Percentiles rank a stretch among this genome's conserved stretches.
Evolutionary conservation across 2,329 filamentous ascomycete species (phyloP).

Genomic region (Annulohypoxylon truncatum): DNA sequence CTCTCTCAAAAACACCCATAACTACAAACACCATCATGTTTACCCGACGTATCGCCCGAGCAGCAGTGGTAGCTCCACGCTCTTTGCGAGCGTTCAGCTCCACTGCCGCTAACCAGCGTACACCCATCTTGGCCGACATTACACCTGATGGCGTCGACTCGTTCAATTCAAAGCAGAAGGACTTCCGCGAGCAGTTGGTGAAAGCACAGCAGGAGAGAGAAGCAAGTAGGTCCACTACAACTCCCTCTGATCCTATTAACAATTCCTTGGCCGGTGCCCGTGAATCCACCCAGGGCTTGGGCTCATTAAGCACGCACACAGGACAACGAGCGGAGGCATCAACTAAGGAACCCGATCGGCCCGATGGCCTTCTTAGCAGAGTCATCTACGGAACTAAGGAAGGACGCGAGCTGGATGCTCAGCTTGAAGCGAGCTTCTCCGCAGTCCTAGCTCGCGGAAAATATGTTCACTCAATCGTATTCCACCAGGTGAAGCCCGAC

Average conservation of each 20-base stretch:
- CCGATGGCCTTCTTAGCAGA: slow-evolving; percentile 79
- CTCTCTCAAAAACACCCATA: slow-evolving; percentile 4
- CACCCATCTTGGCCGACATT: slow-evolving; percentile 89
- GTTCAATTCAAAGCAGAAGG: slow-evolving; percentile 86
- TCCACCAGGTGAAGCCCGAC: slow-evolving; percentile 95
- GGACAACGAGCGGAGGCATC: slow-evolving; percentile 68
- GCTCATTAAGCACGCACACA: slow-evolving; percentile 71
- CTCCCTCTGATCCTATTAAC: slow-evolving; percentile 36
- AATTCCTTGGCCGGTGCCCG: slow-evolving; percentile 22
- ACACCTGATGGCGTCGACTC: slow-evolving; percentile 74
- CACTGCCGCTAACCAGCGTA: slow-evolving; percentile 60
- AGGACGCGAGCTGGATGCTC: slow-evolving; percentile 90
- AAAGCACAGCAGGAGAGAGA: slow-evolving; percentile 83
- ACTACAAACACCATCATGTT: slow-evolving; percentile 59
- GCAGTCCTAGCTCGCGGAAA: slow-evolving; percentile 95
- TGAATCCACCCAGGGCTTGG: slow-evolving; percentile 61
- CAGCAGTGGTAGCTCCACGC: slow-evolving; percentile 58
- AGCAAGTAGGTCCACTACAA: slow-evolving; percentile 75
- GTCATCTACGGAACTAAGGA: slow-evolving; percentile 98
- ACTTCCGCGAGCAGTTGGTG: slow-evolving; percentile 85
- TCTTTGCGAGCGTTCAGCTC: slow-evolving; percentile 69
- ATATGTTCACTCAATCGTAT: slow-evolving; percentile 97
- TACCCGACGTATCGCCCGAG: slow-evolving; percentile 62
- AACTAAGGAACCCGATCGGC: slow-evolving; percentile 69
- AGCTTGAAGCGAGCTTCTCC: slow-evolving; percentile 96